These are phyloP conservation scores for Neospora caninum DNA, from an alignment of 169 alveolate species.

Conservation along the genomic window DNA sequence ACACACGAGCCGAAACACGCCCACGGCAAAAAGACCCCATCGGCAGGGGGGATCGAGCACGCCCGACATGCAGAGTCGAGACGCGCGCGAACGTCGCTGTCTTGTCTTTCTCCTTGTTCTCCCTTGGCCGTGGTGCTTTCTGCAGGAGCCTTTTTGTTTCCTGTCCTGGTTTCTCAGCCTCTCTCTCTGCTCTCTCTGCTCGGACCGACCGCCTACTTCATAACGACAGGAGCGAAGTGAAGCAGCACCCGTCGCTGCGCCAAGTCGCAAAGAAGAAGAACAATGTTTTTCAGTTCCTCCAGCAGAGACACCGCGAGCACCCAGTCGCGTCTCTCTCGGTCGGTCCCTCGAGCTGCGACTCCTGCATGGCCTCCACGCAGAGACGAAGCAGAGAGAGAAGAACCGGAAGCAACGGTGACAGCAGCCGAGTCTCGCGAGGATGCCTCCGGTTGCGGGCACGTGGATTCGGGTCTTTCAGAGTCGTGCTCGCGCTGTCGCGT, in stretches of 20 bases:
- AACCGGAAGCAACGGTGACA: too few species aligned
- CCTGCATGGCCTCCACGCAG: not conserved
- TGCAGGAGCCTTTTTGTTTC: too few species aligned
- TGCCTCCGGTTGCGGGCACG: not conserved
- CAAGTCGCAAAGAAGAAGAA: not conserved
- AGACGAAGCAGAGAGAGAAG: not conserved
- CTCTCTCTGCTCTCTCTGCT: not conserved
- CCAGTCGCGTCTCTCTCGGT: not conserved
- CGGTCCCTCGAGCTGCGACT: not conserved
- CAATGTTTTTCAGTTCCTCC: not conserved
- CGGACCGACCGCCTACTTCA: not conserved
- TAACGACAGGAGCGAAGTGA: slow-evolving; percentile 11
- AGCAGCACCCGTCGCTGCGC: slow-evolving; percentile 33
- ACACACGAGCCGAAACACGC: too few species aligned
- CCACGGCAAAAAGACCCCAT: too few species aligned
- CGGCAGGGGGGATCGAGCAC: too few species aligned
- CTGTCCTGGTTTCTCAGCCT: not conserved
- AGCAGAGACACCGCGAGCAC: slow-evolving; percentile 7
- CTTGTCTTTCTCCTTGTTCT: too few species aligned
- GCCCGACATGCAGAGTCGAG: too few species aligned
- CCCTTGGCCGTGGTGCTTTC: too few species aligned
- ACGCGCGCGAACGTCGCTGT: too few species aligned
- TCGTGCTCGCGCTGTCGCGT: not conserved
- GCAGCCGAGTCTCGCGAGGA: too few species aligned
- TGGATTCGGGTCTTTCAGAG: not conserved